phyloP scores from a whole-genome alignment of 129 eudicot genomes.

The Artemisia annua region DNA sequence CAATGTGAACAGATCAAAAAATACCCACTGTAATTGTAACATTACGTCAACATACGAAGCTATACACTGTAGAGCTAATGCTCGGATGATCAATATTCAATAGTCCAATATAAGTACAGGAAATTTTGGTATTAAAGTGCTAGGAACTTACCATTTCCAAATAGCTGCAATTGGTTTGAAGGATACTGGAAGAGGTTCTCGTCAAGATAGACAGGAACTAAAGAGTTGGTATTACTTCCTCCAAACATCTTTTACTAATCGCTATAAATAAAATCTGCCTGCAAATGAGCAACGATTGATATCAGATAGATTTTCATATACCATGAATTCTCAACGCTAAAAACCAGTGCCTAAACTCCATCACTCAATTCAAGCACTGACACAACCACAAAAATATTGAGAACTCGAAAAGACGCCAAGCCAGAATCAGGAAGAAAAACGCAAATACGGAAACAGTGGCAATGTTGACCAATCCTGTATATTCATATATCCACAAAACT shows the following conservation, averaged over 20 bases:
- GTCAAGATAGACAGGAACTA: conserved; percentile 56
- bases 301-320: conserved; percentile 4
- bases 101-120: no score
- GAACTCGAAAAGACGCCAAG: conserved; percentile 4
- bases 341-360: not conserved
- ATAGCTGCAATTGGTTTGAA: conserved; percentile 74
- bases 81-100: not conserved
- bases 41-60: not conserved
- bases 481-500: not conserved
- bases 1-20: not conserved
- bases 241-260: conserved; percentile 53
- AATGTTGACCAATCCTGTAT: not conserved
- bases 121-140: not conserved
- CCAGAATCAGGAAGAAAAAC: not conserved
- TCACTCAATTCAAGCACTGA: conserved; percentile 8
- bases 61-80: not conserved
- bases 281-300: conserved; percentile 9
- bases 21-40: not conserved
- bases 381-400: not conserved
- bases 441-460: not conserved
- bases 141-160: conserved; percentile 66
- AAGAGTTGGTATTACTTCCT: conserved; percentile 53
- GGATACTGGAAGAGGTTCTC: conserved; percentile 56
- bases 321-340: conserved; percentile 1
- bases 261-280: conserved; percentile 22